phyloP scores from a whole-genome alignment of 2,329 filamentous ascomycete genomes.

The Elsinoe australis region DNA sequence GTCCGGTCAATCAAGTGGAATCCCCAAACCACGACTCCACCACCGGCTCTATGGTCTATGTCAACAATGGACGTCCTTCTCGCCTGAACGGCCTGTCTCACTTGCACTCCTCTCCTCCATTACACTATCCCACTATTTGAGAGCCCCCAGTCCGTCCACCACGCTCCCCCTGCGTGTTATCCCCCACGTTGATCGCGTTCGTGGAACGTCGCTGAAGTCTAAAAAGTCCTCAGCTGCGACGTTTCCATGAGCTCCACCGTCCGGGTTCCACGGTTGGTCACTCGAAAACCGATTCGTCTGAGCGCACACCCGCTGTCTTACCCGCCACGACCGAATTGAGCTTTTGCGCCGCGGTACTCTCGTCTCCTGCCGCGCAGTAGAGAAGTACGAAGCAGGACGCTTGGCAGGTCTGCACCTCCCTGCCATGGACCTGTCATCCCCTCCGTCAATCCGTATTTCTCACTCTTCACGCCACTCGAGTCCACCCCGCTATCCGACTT shows the following conservation, averaged over 20 bases:
- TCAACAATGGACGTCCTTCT: neutral
- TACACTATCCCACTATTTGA: neutral
- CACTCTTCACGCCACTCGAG: constrained; percentile 34
- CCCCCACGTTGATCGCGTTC: constrained; percentile 15
- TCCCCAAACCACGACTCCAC: neutral
- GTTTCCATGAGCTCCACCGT: constrained; percentile 12
- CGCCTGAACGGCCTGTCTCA: neutral
- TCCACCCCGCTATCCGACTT: constrained; percentile 30
- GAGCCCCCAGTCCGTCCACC: neutral
- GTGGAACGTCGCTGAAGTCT: constrained; percentile 3
- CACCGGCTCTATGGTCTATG: neutral
- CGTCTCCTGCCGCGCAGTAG: constrained; percentile 14
- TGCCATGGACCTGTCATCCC: constrained; percentile 23
- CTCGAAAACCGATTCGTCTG: constrained; percentile 10
- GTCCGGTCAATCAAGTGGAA: constrained; percentile 5
- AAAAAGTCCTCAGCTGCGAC: constrained; percentile 1
- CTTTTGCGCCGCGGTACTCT: constrained; percentile 13
- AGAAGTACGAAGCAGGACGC: constrained; percentile 5
- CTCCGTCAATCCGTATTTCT: constrained; percentile 32
- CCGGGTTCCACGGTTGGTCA: constrained; percentile 12
- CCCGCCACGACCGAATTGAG: constrained; percentile 17
- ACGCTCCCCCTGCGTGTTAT: constrained; percentile 2
- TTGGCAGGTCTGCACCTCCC: constrained; percentile 13
- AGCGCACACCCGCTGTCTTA: constrained; percentile 18
- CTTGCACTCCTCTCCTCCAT: neutral